Evolutionary conservation across 495 filamentous ascomycete genomes (phyloP).

Genomic region (Penicillium canariense): DNA sequence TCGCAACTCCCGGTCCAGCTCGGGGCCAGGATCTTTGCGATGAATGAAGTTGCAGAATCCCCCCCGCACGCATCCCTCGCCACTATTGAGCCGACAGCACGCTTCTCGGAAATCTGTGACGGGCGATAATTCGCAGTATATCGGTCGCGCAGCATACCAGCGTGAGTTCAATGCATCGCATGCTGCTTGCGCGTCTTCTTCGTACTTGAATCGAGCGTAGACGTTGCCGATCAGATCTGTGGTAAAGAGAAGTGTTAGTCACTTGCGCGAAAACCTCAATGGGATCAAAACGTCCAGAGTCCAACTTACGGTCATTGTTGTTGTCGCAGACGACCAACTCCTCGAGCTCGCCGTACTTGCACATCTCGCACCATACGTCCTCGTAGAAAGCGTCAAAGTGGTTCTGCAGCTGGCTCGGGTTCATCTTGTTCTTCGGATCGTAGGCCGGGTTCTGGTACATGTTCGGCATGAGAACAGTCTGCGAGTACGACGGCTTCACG

Average conservation of each 20-base stretch:
- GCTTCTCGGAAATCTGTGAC: slow-evolving; percentile 99
- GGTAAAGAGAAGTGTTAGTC: slow-evolving; percentile 16
- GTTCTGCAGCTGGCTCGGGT: slow-evolving; percentile 88
- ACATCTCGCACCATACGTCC: slow-evolving; percentile 99
- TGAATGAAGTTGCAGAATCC: slow-evolving; percentile 99
- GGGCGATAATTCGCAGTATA: slow-evolving; percentile 95
- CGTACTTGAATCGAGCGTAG: slow-evolving; percentile 99
- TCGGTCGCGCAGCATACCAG: slow-evolving; percentile 96
- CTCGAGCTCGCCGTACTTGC: slow-evolving; percentile 87
- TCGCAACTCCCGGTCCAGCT: slow-evolving; percentile 84
- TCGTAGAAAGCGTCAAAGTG: slow-evolving; percentile 99
- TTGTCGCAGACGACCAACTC: slow-evolving; percentile 90
- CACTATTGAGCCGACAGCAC: slow-evolving; percentile 90
- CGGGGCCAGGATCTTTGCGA: slow-evolving; percentile 84
- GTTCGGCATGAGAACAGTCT: slow-evolving; percentile 96
- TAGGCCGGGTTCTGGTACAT: slow-evolving; percentile 99
- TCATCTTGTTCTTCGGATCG: slow-evolving; percentile 96
- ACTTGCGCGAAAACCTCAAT: neutral
- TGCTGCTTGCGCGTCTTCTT: slow-evolving; percentile 88
- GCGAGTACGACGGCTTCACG: slow-evolving; percentile 96
- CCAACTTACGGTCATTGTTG: slow-evolving; percentile 85
- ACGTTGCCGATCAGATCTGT: slow-evolving; percentile 96
- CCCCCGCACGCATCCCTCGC: slow-evolving; percentile 92
- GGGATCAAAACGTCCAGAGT: neutral
- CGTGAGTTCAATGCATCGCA: slow-evolving; percentile 92